A percentile compares a stretch with the other conserved stretches of the same genome.
phyloP scores from a whole-genome alignment of 2,329 filamentous ascomycete genomes.

The Cladosporium cucumerinum region DNA sequence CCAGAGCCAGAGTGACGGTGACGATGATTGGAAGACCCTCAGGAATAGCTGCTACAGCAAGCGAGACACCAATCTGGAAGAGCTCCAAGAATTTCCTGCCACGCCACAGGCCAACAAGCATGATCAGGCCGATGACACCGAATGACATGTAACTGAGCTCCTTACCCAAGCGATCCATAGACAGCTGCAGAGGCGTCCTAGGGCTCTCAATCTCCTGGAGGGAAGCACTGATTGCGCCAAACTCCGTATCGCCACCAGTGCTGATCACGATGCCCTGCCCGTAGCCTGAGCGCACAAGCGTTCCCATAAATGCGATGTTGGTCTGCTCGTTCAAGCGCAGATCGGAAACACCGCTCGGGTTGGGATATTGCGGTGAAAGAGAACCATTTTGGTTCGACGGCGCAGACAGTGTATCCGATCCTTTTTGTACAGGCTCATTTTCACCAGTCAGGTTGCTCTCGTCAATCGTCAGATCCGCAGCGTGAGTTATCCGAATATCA shows the following conservation, averaged over 20 bases:
- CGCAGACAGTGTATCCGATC: slow-evolving; percentile 56
- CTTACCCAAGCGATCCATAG: slow-evolving; percentile 95
- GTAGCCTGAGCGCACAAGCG: slow-evolving; percentile 88
- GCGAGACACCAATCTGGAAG: slow-evolving; percentile 94
- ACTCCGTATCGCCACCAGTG: slow-evolving; percentile 89
- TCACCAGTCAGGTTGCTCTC: slow-evolving; percentile 96
- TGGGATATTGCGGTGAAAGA: slow-evolving; percentile 54
- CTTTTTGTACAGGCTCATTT: slow-evolving; percentile 86
- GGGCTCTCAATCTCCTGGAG: slow-evolving; percentile 94
- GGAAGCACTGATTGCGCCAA: slow-evolving; percentile 92
- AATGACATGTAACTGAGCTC: slow-evolving; percentile 97
- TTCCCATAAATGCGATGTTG: slow-evolving; percentile 98
- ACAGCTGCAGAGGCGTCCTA: slow-evolving; percentile 85
- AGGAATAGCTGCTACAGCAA: slow-evolving; percentile 93
- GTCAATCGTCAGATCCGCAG: slow-evolving; percentile 87
- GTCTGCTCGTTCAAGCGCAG: slow-evolving; percentile 70
- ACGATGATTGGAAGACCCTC: slow-evolving; percentile 98
- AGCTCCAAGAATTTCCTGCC: slow-evolving; percentile 89
- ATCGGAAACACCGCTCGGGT: slow-evolving; percentile 58
- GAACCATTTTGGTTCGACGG: slow-evolving; percentile 25
- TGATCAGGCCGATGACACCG: slow-evolving; percentile 88
- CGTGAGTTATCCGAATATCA: slow-evolving; percentile 88
- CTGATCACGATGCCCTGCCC: slow-evolving; percentile 97
- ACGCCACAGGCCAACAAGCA: slow-evolving; percentile 83
- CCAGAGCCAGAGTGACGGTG: slow-evolving; percentile 90